Percentiles rank a stretch among this genome's conserved stretches.
Evolutionary conservation across 345 rosid genomes (phyloP).

Genomic region (Syzygium oleosum): DNA sequence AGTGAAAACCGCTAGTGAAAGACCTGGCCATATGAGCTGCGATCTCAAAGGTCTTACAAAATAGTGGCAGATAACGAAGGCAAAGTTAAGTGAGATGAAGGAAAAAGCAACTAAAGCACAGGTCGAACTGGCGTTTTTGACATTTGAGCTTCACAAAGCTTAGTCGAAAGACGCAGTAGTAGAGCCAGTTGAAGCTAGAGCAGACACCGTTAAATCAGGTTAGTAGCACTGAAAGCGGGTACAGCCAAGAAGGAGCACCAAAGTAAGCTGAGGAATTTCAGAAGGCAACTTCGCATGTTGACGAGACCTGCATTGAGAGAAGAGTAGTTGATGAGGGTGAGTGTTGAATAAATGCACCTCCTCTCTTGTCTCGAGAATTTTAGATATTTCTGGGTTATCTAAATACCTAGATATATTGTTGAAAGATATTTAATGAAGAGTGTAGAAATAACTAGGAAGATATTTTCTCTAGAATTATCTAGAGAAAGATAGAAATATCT

Average conservation of each 20-base stretch:
- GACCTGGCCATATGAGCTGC: constrained; percentile 75
- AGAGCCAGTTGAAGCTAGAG: not conserved
- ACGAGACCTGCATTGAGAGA: too few species aligned
- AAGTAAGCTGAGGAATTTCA: too few species aligned
- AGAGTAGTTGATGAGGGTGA: too few species aligned
- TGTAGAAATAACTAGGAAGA: not conserved
- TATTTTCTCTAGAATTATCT: not conserved
- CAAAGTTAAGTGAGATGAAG: constrained; percentile 69
- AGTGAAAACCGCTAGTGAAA: constrained; percentile 57
- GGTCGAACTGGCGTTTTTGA: constrained; percentile 76
- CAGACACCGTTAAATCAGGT: not conserved
- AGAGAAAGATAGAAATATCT: not conserved
- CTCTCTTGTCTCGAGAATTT: not conserved
- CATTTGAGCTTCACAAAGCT: constrained; percentile 51
- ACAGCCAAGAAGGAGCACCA: too few species aligned
- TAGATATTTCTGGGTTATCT: not conserved
- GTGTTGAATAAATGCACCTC: not conserved
- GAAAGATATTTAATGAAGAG: not conserved
- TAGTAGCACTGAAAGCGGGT: too few species aligned
- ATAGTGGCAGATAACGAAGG: constrained; percentile 52
- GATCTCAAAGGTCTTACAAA: constrained; percentile 29
- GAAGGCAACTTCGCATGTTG: too few species aligned
- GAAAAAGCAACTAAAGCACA: constrained; percentile 70
- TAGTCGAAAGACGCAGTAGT: not conserved
- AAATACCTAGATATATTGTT: not conserved